These are phyloP conservation scores for Diversispora eburnea DNA, from an alignment of 192 early-diverging fungal species.

Conservation along the genomic window DNA sequence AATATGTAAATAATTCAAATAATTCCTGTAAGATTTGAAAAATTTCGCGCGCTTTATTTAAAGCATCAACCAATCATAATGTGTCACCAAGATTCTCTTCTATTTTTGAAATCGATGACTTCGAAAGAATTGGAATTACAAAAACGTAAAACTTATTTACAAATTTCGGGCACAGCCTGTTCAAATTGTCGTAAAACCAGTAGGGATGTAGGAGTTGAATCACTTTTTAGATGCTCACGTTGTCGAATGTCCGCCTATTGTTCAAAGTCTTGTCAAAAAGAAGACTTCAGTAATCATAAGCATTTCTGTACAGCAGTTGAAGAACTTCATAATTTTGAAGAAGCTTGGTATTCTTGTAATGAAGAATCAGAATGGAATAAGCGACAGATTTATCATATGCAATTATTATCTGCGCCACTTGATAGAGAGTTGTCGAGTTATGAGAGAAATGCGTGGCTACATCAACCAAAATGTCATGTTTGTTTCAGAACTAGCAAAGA, in stretches of 20 bases:
- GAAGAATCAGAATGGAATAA: constrained; percentile 26
- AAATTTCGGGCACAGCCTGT: constrained; percentile 13
- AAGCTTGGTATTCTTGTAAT: constrained; percentile 23
- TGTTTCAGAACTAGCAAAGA: constrained; percentile 19
- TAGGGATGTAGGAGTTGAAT: background rate
- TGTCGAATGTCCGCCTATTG: constrained; percentile 24
- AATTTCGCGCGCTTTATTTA: no score
- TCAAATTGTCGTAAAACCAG: constrained; percentile 19
- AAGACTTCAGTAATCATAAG: constrained; percentile 20
- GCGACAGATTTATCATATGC: constrained; percentile 21
- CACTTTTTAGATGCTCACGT: constrained; percentile 16
- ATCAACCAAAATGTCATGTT: constrained; percentile 28
- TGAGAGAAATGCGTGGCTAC: constrained; percentile 9
- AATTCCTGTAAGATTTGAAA: no score
- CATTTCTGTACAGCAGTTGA: constrained; percentile 6
- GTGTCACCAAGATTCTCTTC: no score
- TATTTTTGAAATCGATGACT: background rate
- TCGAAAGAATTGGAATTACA: constrained; percentile 10
- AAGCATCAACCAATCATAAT: no score
- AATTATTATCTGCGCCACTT: background rate
- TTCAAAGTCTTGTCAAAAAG: constrained; percentile 27
- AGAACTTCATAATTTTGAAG: background rate
- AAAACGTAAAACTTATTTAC: constrained; percentile 19
- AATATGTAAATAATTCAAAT: no score
- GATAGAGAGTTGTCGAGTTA: constrained; percentile 3